Conservation (phyloP, 2,329 filamentous ascomycete genomes). For the Penicillium sp. region DNA sequence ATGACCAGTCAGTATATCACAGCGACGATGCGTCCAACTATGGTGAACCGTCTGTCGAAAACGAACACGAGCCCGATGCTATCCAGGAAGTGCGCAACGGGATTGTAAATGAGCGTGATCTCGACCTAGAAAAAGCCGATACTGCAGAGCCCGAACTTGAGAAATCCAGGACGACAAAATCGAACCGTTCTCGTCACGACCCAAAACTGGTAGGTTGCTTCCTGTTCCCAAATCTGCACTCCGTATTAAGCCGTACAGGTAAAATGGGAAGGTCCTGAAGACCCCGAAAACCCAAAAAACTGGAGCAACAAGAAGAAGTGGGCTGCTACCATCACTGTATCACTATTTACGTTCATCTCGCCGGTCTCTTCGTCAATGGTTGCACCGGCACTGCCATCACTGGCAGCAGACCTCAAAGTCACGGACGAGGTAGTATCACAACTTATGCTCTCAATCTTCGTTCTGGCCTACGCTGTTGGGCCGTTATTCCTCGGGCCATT, state of each 20-base stretch:
- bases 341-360: conserved; percentile 54
- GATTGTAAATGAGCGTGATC: conserved; percentile 22
- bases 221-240: not conserved
- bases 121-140: conserved; percentile 21
- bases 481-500: conserved; percentile 47
- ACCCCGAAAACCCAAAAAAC: conserved; percentile 43
- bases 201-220: conserved; percentile 20
- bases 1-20: conserved; percentile 30
- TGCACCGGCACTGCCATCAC: conserved; percentile 44
- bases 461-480: conserved; percentile 48
- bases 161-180: conserved; percentile 19
- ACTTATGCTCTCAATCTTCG: conserved; percentile 48
- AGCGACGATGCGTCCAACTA: conserved; percentile 16
- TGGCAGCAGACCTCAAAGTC: conserved; percentile 50
- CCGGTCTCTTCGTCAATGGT: conserved; percentile 57
- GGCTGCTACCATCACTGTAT: conserved; percentile 48
- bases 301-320: conserved; percentile 52
- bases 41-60: not conserved
- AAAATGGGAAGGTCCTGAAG: conserved; percentile 47
- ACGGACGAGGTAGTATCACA: conserved; percentile 37
- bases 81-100: conserved; percentile 21
- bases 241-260: conserved; percentile 22
- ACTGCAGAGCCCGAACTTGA: conserved; percentile 14
- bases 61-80: conserved; percentile 11
- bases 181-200: conserved; percentile 17